Evolutionary conservation across 2,329 filamentous ascomycete genomes (phyloP), one percentile per base, ranked within the genome.

Genomic region (Plectosphaerella sp.): DNA sequence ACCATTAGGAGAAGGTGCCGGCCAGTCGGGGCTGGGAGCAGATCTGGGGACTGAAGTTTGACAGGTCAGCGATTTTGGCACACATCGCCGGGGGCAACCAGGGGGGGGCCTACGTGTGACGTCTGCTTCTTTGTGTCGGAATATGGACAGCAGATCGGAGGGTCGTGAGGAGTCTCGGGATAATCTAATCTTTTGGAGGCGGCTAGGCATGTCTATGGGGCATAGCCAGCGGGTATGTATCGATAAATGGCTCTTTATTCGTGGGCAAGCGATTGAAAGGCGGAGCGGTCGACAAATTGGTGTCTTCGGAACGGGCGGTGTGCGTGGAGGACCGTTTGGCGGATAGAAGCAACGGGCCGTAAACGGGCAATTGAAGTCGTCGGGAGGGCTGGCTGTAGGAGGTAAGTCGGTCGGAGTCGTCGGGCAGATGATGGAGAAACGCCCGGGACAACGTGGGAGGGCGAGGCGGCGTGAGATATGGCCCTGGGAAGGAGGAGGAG

Each of bases 141-240:
- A 24, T 14, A 18, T 37, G 35, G 18, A 20, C 28, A 42, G 46
- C 12, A 15, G n/a, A 24, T 53, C 42, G 33, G 22, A 20, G 24
- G 43, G 20, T 45, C 35, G 39, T 14, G 42, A n/a, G 18, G 48
- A 49, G 42, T 36, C 39, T 35, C 39, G 48, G n/a, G 48, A 41
- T 45, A 43, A 43, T 25, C 39, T 37, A 25, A 43, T 43, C 39
- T 64, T 66, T 37, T 66, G 62, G 35, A 67, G 50, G 53, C 60
- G 59, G 61, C 64, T 66, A 59, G 56, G 63, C 65, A 67, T 66
- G 52, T 64, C 62, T 58, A 50, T 59, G 54, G 54, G 50, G 52
- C 55, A 54, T 50, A 20, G 36, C 41, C 35, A 33, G 25, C 11
- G 35, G 10, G 24, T 20, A 36, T 18, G 47, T 33, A 47, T 20